phyloP scores from a whole-genome alignment of 1,284 basidiomycete genomes.

The Clitocybe nebularis region DNA sequence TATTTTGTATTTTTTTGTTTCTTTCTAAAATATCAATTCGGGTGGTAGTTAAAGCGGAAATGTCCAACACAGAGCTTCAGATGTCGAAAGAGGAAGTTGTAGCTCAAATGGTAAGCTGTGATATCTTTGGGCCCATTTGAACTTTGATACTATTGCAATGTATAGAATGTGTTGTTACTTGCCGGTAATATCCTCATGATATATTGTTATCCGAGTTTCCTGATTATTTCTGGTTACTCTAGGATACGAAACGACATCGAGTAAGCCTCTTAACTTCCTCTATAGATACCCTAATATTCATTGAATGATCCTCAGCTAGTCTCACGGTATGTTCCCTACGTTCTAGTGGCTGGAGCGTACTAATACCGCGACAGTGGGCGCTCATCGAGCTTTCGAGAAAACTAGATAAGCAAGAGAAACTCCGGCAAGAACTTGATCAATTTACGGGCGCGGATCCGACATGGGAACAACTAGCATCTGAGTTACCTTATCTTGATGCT shows the following conservation, averaged over 20 bases:
- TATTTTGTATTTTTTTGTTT: background rate
- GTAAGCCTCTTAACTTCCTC: conserved; percentile 19
- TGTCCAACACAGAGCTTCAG: conserved; percentile 32
- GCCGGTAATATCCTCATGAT: conserved; percentile 19
- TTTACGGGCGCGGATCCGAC: conserved; percentile 33
- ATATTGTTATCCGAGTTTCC: background rate
- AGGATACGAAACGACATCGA: conserved; percentile 41
- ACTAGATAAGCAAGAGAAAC: conserved; percentile 42
- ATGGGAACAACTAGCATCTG: conserved; percentile 43
- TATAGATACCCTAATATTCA: background rate
- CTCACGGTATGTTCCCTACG: conserved; percentile 28
- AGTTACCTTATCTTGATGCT: conserved; percentile 53
- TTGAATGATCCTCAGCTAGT: conserved; percentile 5
- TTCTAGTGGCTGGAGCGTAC: background rate
- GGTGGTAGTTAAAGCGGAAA: conserved; percentile 49
- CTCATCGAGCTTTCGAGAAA: conserved; percentile 48
- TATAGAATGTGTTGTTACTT: conserved; percentile 28
- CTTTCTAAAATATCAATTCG: conserved; percentile 3
- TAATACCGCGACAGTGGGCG: conserved; percentile 31
- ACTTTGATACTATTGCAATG: conserved; percentile 11
- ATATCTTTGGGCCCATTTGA: background rate
- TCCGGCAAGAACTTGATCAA: conserved; percentile 47
- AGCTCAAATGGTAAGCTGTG: conserved; percentile 35
- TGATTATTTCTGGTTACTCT: conserved; percentile 9
- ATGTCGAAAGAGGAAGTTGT: conserved; percentile 68